These are phyloP conservation scores for Fusarium mexicanum DNA, from an alignment of 2,329 filamentous ascomycete genomes.

Conservation along the genomic window DNA sequence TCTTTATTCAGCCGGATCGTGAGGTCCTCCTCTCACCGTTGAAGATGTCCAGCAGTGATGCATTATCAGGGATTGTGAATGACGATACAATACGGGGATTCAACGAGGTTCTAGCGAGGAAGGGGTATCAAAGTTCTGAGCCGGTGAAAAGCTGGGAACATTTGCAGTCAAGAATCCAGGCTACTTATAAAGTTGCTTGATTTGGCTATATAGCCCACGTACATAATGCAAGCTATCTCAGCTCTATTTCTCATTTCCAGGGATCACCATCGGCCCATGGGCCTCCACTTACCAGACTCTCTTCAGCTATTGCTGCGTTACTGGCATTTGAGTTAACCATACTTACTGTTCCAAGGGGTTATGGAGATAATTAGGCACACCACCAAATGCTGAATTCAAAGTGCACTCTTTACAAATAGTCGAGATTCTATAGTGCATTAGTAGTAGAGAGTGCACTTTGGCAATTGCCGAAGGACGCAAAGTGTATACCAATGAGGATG, in stretches of 20 bases:
- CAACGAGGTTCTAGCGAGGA: background rate
- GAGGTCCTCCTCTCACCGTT: background rate
- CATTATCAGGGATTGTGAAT: background rate
- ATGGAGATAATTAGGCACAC: background rate
- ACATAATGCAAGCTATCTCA: background rate
- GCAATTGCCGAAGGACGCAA: too few species aligned
- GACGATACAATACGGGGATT: background rate
- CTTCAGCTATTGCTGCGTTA: background rate
- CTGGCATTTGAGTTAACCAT: background rate
- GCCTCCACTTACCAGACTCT: background rate
- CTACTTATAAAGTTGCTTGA: background rate
- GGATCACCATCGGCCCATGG: background rate
- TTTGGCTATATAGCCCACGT: background rate
- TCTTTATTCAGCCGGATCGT: background rate
- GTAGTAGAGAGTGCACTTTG: too few species aligned
- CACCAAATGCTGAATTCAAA: background rate
- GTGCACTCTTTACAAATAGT: background rate
- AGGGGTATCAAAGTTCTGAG: background rate
- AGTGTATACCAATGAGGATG: too few species aligned
- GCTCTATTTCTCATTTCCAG: rapidly evolving
- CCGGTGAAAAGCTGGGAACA: background rate
- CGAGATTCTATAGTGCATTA: too few species aligned
- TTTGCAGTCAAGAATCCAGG: background rate
- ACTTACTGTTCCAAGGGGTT: background rate
- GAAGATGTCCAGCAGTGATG: background rate